Evolutionary conservation across 768 basidiomycete species (phyloP), one percentile per base, ranked within the genome.

Genomic region (Suillus variegatus): DNA sequence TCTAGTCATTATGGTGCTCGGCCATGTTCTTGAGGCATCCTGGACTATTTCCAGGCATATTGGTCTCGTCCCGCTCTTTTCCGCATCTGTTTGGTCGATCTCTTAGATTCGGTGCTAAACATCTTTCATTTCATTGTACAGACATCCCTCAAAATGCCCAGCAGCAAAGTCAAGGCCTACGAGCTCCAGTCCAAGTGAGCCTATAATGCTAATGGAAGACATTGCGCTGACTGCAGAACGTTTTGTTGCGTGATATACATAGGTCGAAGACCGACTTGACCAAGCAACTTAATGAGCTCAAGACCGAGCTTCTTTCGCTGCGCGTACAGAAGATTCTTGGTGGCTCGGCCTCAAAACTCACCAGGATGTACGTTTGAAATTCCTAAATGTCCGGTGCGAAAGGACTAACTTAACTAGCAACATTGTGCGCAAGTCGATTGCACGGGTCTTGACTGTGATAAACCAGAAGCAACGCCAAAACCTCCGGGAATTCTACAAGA

Each of bases 281-380:
- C 70, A 96, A 96, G 82, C 94, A 97, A 81, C 88, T 99, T 67
- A 78, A 79, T 61, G 97, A 99, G 81, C 87, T 99, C 82, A 98
- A 95, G 90, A 88, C 83, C 67, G 97, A 99, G 88, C 92, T 99
- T 73, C 85, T 94, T 69, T 84, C 85, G 75, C 87, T 99, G 80
- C 90, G 97, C 74, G 97, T 99, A 69, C 95, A 97, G 86, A 98
- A 98, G 88, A 94, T 97, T 75, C 93, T 94, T 67, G 95, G 95
- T 75, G 95, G 95, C 41, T 93, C 94, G 71, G 91, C 96, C 65
- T 89, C 94, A 64, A 99, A 99, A 83, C 86, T 99, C 72, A 96
- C 94, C 74, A 95, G 93, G 85, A 99, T 99, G 97, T 99, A 80
- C 74, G 91, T 86, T 55, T 40, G 4, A 25, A 4, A 16, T 60